Base-by-base conservation (phyloP, 345 rosid genomes). In the Euclidium syriacum region DNA sequence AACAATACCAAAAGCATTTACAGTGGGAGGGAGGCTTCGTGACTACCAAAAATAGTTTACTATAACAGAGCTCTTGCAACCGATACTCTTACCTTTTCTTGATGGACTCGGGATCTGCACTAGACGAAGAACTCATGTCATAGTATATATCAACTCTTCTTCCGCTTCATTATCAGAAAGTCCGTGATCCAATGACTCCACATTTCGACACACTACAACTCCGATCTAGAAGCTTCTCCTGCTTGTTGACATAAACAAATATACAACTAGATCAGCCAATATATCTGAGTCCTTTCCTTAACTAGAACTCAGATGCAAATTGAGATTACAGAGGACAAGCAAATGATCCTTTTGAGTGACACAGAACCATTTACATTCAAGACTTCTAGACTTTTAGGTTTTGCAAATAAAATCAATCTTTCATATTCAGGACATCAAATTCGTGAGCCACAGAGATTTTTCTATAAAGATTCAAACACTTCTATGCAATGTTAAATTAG, bases 401-500 rank as follows among this genome's bases (percentile, higher is more conserved):
- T 32, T 9, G 35, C 35, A 32, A 32, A 32, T 32, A 12, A 32
- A 3, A 32, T 7, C 35, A 32, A 32, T 32, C 35, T 32, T 32
- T 32, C 11, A 32, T 32, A 32, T 32, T 32, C 35, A 32, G 35
- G 35, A 10, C 7, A 32, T 7, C 11, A 32, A 32, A 2, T 32
- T 32, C 10, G n/a, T n/a, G n/a, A n/a, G n/a, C n/a, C n/a, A n/a
- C n/a, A n/a, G 48, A 57, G 34, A 66, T 67, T 27, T 25, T 29
- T 47, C 10, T 66, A 66, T 40, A 57, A 47, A 57, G 64, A 66
- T 26, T 40, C 63, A 55, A 46, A 55, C 12, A 30, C 44, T 66
- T n/a, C n/a, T 41, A 47, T 47, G 57, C 12, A 30, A 55, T 66
- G 63, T 65, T n/a, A n/a, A n/a, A n/a, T n/a, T n/a, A n/a, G n/a